Evolutionary conservation across 1,139 yeast species (phyloP).

Genomic region (Hansenula lynferdii): DNA sequence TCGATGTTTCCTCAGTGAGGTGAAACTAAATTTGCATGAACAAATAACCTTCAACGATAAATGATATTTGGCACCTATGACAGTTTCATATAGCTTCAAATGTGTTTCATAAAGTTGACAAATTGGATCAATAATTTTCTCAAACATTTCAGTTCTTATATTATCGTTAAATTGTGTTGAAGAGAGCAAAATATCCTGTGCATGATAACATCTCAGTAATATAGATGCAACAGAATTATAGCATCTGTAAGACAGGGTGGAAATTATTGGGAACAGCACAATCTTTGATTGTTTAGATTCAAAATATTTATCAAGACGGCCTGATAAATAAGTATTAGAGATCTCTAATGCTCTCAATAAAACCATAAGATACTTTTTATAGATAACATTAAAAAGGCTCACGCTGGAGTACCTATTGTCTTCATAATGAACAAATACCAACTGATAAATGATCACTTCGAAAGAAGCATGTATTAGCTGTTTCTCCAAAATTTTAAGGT

Average conservation of each 20-base stretch:
- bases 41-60: neutral
- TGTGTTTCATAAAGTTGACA: neutral
- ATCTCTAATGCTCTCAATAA: neutral
- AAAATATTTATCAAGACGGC: neutral
- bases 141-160: neutral
- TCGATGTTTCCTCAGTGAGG: neutral
- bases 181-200: too few species aligned
- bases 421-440: neutral
- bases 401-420: neutral
- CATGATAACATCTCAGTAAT: neutral
- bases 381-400: neutral
- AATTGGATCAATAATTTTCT: neutral
- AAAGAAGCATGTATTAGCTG: neutral
- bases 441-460: neutral
- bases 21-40: neutral
- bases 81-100: neutral
- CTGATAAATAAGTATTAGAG: neutral
- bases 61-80: constrained; percentile 1
- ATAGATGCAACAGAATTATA: neutral
- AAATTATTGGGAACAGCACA: neutral
- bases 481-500: neutral
- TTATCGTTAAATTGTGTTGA: too few species aligned
- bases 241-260: neutral
- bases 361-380: neutral
- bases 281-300: neutral